Percentiles rank a stretch among this genome's conserved stretches.
These are phyloP conservation scores for Pythium rishiriense DNA, from an alignment of 352 stramenopile genomes.

Conservation along the genomic window DNA sequence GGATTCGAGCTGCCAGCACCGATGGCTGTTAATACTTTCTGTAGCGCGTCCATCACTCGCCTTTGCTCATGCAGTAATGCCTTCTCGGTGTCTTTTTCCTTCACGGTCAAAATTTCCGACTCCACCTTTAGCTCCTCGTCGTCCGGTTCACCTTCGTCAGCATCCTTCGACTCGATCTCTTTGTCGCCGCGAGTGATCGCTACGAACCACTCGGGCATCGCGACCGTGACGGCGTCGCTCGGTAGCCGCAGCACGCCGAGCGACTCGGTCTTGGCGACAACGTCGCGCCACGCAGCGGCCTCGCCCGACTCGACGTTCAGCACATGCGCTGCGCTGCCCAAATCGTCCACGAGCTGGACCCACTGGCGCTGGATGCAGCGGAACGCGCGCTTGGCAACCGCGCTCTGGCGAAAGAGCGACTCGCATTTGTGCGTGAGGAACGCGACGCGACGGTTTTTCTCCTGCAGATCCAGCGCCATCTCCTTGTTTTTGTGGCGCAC, in stretches of 20 bases:
- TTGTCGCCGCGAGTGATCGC: conserved; percentile 49
- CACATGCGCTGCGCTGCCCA: conserved; percentile 30
- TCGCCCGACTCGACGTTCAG: conserved; percentile 7
- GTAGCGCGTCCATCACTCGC: conserved; percentile 36
- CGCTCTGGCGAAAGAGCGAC: conserved; percentile 57
- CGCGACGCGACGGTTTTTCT: conserved; percentile 81
- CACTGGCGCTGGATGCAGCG: conserved; percentile 62
- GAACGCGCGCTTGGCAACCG: conserved; percentile 48
- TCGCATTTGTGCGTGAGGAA: conserved; percentile 72
- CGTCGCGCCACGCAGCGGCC: conserved; percentile 32
- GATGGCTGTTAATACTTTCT: conserved; percentile 35
- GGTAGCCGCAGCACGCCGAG: conserved; percentile 48
- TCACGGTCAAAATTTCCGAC: conserved; percentile 26
- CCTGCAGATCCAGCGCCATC: conserved; percentile 69
- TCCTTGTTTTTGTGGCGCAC: conserved; percentile 76
- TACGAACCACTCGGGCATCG: conserved; percentile 74
- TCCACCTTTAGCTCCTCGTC: conserved; percentile 16
- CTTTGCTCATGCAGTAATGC: conserved; percentile 45
- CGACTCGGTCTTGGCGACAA: conserved; percentile 37
- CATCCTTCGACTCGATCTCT: conserved; percentile 32
- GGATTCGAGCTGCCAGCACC: conserved; percentile 16
- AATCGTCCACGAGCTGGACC: conserved; percentile 67
- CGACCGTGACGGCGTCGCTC: conserved; percentile 44
- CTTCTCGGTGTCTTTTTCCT: conserved; percentile 46
- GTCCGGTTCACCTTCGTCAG: conserved; percentile 25